These are phyloP conservation scores for Pichia exigua DNA, from an alignment of 805 yeast genomes.

Conservation along the genomic window DNA sequence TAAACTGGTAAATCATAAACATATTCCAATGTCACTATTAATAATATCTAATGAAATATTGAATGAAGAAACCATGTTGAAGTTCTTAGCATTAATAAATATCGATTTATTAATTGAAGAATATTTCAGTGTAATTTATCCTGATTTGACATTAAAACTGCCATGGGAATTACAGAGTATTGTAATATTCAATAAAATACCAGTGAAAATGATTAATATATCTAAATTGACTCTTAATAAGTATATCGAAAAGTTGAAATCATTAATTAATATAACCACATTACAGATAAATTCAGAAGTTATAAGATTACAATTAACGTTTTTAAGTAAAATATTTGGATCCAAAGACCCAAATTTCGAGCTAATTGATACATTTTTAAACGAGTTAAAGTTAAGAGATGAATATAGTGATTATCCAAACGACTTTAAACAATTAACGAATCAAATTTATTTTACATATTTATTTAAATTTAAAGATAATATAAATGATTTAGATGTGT, in stretches of 20 bases:
- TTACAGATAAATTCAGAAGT: conserved; percentile 9
- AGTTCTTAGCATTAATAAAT: neutral
- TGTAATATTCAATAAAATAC: conserved; percentile 6
- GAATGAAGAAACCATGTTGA: neutral
- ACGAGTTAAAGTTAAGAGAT: neutral
- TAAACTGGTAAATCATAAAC: neutral
- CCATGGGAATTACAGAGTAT: conserved; percentile 15
- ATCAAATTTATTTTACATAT: conserved; percentile 2
- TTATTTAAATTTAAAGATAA: neutral
- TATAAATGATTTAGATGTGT: neutral
- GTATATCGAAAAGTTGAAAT: neutral
- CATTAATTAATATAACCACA: neutral
- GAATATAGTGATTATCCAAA: neutral
- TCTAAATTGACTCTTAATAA: neutral
- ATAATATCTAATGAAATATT: conserved; percentile 10
- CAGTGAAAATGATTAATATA: neutral
- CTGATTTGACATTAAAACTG: neutral
- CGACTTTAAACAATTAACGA: conserved; percentile 1
- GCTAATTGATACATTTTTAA: neutral
- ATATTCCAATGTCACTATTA: conserved; percentile 5
- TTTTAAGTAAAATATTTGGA: conserved; percentile 4
- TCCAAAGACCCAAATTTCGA: neutral
- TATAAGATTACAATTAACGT: conserved; percentile 4
- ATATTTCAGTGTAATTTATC: conserved; percentile 7
- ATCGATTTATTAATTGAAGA: neutral